Conservation (phyloP, 495 filamentous ascomycete genomes). For the Hypoxylon fuscum region DNA sequence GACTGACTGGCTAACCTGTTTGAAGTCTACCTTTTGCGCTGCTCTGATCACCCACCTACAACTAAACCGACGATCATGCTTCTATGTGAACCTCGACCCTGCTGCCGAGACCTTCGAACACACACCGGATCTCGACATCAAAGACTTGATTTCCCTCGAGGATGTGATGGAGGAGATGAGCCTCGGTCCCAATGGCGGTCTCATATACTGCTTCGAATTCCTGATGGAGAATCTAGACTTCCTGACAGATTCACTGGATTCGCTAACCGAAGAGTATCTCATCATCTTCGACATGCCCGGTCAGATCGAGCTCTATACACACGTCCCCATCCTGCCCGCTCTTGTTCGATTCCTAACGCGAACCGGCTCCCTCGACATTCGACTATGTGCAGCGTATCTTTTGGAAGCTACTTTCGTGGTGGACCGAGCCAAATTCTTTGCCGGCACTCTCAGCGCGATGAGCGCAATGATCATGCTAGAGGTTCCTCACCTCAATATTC, state of each 20-base stretch:
- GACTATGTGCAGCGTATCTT: constrained; percentile 93
- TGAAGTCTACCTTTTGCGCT: constrained; percentile 90
- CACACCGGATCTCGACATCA: constrained; percentile 94
- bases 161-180: constrained; percentile 99
- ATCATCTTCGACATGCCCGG: constrained; percentile 99
- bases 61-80: constrained; percentile 83
- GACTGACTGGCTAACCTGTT: constrained; percentile 19
- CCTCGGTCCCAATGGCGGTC: constrained; percentile 91
- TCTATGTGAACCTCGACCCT: constrained; percentile 98
- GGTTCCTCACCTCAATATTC: constrained; percentile 86
- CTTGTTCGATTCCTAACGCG: constrained; percentile 83
- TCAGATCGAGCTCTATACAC: constrained; percentile 98
- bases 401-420: constrained; percentile 95
- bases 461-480: constrained; percentile 98
- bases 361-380: constrained; percentile 83
- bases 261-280: constrained; percentile 90
- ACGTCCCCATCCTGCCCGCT: constrained; percentile 90
- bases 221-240: constrained; percentile 97
- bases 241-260: constrained; percentile 84
- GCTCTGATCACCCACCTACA: constrained; percentile 91
- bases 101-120: constrained; percentile 93
- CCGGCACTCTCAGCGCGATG: constrained; percentile 94
- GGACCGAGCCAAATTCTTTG: constrained; percentile 96
- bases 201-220: constrained; percentile 98
- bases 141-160: constrained; percentile 91